These are phyloP conservation scores for Pseudocercospora fuligena DNA, from an alignment of 2,329 filamentous ascomycete species.

Conservation along the genomic window DNA sequence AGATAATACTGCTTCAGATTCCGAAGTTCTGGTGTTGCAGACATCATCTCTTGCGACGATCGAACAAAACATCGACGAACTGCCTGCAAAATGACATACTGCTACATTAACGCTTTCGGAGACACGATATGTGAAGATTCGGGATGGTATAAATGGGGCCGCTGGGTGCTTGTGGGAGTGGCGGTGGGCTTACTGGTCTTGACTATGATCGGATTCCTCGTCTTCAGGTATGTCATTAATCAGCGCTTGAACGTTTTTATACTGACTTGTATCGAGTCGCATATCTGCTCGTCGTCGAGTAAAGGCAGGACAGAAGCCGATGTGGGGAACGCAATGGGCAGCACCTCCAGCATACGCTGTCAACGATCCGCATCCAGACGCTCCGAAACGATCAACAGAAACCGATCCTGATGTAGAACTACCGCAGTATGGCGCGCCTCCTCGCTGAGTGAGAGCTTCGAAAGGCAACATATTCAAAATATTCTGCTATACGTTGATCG, in stretches of 20 bases:
- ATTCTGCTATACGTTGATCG: too few species aligned
- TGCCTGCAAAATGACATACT: slow-evolving; percentile 6
- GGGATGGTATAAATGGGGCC: slow-evolving; percentile 13
- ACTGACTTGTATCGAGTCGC: neutral
- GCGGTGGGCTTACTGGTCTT: neutral
- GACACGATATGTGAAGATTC: slow-evolving; percentile 9
- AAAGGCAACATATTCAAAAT: too few species aligned
- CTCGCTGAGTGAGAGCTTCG: neutral
- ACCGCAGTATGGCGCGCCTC: neutral
- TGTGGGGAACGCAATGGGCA: slow-evolving; percentile 12
- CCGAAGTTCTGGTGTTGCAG: neutral
- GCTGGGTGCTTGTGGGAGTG: slow-evolving; percentile 13
- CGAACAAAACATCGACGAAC: neutral
- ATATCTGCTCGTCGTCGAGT: slow-evolving; percentile 12
- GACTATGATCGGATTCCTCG: neutral
- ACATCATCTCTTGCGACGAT: neutral
- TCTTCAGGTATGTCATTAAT: slow-evolving; percentile 14
- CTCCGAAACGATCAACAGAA: slow-evolving; percentile 1
- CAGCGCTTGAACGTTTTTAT: neutral
- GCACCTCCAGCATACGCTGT: slow-evolving; percentile 11
- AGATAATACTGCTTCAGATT: neutral
- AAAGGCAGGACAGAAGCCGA: neutral
- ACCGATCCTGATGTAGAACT: neutral
- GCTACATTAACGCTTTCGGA: slow-evolving; percentile 10
- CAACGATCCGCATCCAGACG: slow-evolving; percentile 14